These are phyloP conservation scores for Argentina anserina DNA, from an alignment of 306 rosid species.

Conservation along the genomic window DNA sequence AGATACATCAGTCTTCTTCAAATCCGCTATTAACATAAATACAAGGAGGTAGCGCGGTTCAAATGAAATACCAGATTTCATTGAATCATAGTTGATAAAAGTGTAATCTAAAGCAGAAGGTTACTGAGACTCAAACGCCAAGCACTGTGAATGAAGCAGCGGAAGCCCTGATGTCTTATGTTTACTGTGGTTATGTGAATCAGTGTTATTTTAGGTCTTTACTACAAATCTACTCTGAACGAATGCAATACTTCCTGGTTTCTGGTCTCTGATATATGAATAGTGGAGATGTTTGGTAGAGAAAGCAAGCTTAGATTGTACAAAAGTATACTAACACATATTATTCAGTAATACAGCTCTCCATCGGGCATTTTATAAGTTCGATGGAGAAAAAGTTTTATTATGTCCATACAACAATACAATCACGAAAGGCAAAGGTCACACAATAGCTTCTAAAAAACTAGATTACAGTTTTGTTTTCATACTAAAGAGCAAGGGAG, in stretches of 20 bases:
- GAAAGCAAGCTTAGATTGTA: neutral
- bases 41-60: neutral
- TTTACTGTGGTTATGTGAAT: neutral
- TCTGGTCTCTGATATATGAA: rapidly evolving
- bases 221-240: neutral
- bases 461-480: neutral
- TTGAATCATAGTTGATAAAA: neutral
- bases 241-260: neutral
- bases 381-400: neutral
- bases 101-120: neutral
- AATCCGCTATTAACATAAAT: neutral
- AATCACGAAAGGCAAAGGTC: neutral
- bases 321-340: neutral
- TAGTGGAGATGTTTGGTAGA: neutral
- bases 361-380: neutral
- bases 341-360: neutral
- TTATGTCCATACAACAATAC: neutral
- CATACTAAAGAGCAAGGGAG: conserved; percentile 45
- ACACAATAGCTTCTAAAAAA: neutral
- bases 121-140: conserved; percentile 47
- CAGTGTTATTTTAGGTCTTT: neutral
- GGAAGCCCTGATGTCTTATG: conserved; percentile 44
- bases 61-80: neutral
- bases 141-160: conserved; percentile 7
- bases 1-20: neutral